Conservation (phyloP, 805 yeast genomes). For the Kodamaea neixiangensis region DNA sequence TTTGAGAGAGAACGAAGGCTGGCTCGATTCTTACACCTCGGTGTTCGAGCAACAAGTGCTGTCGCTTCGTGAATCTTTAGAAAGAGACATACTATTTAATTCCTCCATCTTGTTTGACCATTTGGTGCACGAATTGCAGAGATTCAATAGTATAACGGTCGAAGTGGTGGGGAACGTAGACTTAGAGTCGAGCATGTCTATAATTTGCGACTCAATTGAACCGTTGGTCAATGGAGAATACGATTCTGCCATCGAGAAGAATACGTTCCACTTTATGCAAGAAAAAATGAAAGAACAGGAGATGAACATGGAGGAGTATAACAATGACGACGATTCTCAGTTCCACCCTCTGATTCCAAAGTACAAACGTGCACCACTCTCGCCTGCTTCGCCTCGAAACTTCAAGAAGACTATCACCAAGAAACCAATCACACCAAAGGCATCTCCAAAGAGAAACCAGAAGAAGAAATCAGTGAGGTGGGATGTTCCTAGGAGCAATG, state of each 20-base stretch:
- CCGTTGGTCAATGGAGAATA: constrained; percentile 34
- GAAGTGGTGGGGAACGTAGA: not conserved
- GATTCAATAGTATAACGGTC: constrained; percentile 10
- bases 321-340: not conserved
- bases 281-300: constrained; percentile 19
- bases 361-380: constrained; percentile 24
- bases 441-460: constrained; percentile 10
- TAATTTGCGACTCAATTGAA: constrained; percentile 15
- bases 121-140: constrained; percentile 29
- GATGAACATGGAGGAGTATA: not conserved
- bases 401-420: constrained; percentile 17
- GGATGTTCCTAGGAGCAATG: constrained; percentile 12
- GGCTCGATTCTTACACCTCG: constrained; percentile 50
- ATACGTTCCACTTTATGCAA: constrained; percentile 31
- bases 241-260: constrained; percentile 34
- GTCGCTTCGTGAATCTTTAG: constrained; percentile 48
- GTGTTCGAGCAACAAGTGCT: constrained; percentile 43
- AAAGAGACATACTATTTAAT: constrained; percentile 55
- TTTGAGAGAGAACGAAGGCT: constrained; percentile 54
- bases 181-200: not conserved
- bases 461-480: constrained; percentile 12
- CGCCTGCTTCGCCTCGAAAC: constrained; percentile 32
- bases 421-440: constrained; percentile 11
- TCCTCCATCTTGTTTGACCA: constrained; percentile 60
- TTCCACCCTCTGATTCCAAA: constrained; percentile 13